A percentile compares a stretch with the other conserved stretches of the same genome.
phyloP scores from a whole-genome alignment of 225 moss, liverwort and hornwort species.

The Physcomitrellopsis africana region DNA sequence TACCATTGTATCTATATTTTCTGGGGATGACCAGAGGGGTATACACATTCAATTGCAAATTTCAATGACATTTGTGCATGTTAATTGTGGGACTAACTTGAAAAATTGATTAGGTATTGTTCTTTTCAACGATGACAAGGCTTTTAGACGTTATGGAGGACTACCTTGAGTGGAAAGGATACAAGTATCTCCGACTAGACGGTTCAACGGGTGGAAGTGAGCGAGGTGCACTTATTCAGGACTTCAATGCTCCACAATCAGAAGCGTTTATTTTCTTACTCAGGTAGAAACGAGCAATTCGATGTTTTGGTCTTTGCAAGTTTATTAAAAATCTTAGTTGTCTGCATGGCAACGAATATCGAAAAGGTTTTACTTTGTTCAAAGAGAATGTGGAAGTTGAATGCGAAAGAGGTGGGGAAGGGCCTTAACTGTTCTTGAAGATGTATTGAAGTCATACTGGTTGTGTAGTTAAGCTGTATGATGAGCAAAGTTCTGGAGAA shows the following conservation, averaged over 20 bases:
- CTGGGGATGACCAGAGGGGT: background rate
- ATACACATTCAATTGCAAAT: slow-evolving; percentile 22
- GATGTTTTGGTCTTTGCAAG: background rate
- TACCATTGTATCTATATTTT: slow-evolving; percentile 24
- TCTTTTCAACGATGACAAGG: slow-evolving; percentile 99
- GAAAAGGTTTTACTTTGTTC: no score
- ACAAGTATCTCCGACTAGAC: slow-evolving; percentile 89
- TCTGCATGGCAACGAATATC: background rate
- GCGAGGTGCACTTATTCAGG: slow-evolving; percentile 94
- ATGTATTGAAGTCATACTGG: background rate
- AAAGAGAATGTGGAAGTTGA: no score
- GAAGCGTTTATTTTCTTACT: slow-evolving; percentile 95
- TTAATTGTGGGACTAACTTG: slow-evolving; percentile 19
- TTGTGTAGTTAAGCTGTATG: background rate
- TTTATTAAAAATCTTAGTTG: background rate
- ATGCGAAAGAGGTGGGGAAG: no score
- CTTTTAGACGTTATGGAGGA: slow-evolving; percentile 99
- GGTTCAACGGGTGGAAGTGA: slow-evolving; percentile 97
- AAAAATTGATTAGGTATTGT: slow-evolving; percentile 66
- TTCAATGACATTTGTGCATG: slow-evolving; percentile 15
- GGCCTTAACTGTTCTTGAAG: background rate
- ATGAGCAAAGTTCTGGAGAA: background rate
- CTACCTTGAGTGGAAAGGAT: slow-evolving; percentile 94
- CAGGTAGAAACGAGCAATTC: slow-evolving; percentile 52
- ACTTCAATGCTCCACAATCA: slow-evolving; percentile 93